phyloP scores from a whole-genome alignment of 768 basidiomycete species.

The Panus rudis region DNA sequence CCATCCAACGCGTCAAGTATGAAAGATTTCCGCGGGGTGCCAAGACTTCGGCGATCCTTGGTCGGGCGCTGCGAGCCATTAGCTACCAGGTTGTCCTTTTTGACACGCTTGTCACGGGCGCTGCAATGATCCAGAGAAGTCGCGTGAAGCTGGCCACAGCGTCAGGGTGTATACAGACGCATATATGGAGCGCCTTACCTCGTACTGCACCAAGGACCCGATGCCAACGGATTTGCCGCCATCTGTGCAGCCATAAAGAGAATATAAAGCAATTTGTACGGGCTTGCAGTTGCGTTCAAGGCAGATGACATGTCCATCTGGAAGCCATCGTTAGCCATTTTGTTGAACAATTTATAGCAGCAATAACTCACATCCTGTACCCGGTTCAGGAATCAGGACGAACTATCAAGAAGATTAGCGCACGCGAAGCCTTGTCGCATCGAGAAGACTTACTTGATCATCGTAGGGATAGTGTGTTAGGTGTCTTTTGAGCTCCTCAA shows the following conservation, averaged over 20 bases:
- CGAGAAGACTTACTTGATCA: slow-evolving; percentile 11
- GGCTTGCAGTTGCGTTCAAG: slow-evolving; percentile 39
- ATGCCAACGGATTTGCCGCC: slow-evolving; percentile 38
- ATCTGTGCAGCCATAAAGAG: slow-evolving; percentile 25
- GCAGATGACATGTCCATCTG: slow-evolving; percentile 39
- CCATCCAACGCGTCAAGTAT: slow-evolving; percentile 2
- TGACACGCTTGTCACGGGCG: not conserved
- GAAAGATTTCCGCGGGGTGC: not conserved
- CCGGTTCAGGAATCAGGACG: slow-evolving; percentile 29
- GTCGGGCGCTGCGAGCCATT: not conserved
- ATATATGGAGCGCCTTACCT: slow-evolving; percentile 36
- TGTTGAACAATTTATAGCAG: slow-evolving; percentile 4
- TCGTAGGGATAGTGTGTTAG: slow-evolving; percentile 15
- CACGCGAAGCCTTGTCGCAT: not conserved
- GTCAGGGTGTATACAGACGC: not conserved
- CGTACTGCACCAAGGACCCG: slow-evolving; percentile 40
- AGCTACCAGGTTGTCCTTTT: not conserved
- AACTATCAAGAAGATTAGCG: slow-evolving; percentile 24
- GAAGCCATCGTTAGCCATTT: not conserved
- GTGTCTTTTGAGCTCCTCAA: slow-evolving; percentile 19
- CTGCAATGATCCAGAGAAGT: not conserved
- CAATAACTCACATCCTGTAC: slow-evolving; percentile 31
- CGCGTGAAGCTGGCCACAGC: not conserved
- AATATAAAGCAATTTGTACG: slow-evolving; percentile 26
- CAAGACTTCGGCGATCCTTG: not conserved